Evolutionary conservation across 169 alveolate species (phyloP), one percentile per base, ranked within the genome.

Genomic region (Eimeria necatrix): DNA sequence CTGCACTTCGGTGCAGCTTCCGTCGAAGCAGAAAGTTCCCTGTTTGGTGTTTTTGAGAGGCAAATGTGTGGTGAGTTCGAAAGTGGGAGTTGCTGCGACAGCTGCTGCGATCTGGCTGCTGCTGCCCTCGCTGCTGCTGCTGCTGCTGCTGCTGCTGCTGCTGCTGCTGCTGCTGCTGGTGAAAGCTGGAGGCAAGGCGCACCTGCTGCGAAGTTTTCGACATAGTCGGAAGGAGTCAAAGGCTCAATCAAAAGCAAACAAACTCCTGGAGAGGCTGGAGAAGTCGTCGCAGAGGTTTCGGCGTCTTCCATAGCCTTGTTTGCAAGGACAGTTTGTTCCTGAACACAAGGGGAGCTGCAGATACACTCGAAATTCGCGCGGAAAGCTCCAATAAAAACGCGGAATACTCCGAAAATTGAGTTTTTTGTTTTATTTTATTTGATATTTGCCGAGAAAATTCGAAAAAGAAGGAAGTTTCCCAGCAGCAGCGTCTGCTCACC

Each of bases 41-140:
- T 89, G 94, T 59, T 89, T 89, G 20, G 80, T 56, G 60, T 70
- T 89, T 80, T 89, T 89, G n/a, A 89, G 74, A 8, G 94, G 94
- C 41, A 89, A 73, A 24, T 89, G 94, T 18, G 94, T 89, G 32
- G 94, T 73, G 59, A 89, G 80, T 53, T 89, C 52, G 20, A 89
- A 12, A 9, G 76, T 49, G 52, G 94, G 94, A 53, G 56, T 4
- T 49, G 26, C 12, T 3, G 18, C 85, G 59, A 24, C 59, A 24
- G 52, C 71, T 48, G 68, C 68, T 56, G 68, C 18, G 41, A 32
- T 26, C 24, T 46, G 93, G 56, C 70, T 59, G 70, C 70, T 59
- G 70, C 18, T 59, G 70, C 24, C 70, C 18, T 59, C 41, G 41
- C 41, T 2, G 41, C 41, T 2, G 18, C 18, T 56, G 68, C 68